Conservation (phyloP, 805 yeast genomes). For the Barnettozyma salicaria region DNA sequence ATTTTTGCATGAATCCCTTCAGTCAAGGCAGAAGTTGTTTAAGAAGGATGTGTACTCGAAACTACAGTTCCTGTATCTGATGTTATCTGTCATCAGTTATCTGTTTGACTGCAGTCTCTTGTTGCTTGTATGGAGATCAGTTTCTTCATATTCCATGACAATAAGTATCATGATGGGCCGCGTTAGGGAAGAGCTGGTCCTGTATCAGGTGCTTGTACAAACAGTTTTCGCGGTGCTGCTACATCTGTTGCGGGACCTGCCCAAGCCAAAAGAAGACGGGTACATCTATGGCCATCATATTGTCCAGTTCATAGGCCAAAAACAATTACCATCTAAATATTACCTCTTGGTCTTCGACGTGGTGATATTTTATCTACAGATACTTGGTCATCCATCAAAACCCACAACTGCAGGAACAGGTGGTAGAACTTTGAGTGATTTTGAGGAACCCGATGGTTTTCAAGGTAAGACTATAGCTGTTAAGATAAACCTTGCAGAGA, state of each 20-base stretch:
- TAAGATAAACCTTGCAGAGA: conserved; percentile 12
- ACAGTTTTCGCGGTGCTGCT: conserved; percentile 1
- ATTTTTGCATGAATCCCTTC: conserved; percentile 11
- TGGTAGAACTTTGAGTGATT: neutral
- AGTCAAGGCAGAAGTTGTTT: conserved; percentile 13
- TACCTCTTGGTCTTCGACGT: conserved; percentile 16
- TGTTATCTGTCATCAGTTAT: conserved; percentile 12
- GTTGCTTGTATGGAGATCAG: conserved; percentile 13
- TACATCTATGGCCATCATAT: conserved; percentile 25
- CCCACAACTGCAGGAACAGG: neutral
- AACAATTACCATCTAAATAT: conserved; percentile 14
- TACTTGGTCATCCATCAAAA: too few species aligned
- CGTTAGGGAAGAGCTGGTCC: too few species aligned
- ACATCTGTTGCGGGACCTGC: conserved; percentile 18
- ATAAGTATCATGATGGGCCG: too few species aligned
- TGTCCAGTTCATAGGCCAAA: conserved; percentile 23
- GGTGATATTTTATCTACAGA: conserved; percentile 17
- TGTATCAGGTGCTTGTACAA: conserved; percentile 1
- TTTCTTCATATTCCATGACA: conserved; percentile 11
- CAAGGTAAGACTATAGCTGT: conserved; percentile 19
- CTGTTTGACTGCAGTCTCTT: conserved; percentile 26
- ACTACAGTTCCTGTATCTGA: conserved; percentile 7
- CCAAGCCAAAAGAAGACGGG: conserved; percentile 21
- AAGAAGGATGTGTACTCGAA: conserved; percentile 12
- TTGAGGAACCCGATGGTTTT: conserved; percentile 20